Evolutionary conservation across 2,329 filamentous ascomycete species (phyloP), one percentile per base, ranked within the genome.

Genomic region (Ophiognomonia clavigignenti-juglandacearum): DNA sequence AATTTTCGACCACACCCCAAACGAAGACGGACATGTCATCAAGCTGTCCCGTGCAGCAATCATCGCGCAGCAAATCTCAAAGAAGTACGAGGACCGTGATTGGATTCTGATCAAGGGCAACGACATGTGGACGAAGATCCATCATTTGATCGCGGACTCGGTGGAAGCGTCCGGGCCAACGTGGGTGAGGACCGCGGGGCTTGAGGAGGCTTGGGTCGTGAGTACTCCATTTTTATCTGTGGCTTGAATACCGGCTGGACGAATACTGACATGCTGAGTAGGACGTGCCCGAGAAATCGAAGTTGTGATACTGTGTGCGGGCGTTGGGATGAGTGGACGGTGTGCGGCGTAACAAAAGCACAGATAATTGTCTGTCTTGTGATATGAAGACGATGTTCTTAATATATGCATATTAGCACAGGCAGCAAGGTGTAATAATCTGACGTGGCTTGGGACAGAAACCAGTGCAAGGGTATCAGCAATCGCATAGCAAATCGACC

Each of bases 1-100:
- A 9, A 61, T 82, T 16, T 70, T 73, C 49, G 51, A 53, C 9
- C 59, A 77, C 27, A 26, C 18, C 14, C n/a, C n/a, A 4, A 59
- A 74, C 0, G 91, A 96, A 55, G 90, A 96, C 63, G 90, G 91
- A 0, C 92, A 97, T 65, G 74, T 81, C 9, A 73, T 83, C 45
- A 96, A 96, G 64, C 67, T 95, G 5, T 72, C 84, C 7, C 72
- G 90, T 26, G 83, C 88, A 2, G 63, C 93, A 16, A 76, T 77
- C 4, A 66, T 89, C 56, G 88, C 80, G 1, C 72, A 84, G 61
- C 61, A 71, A 26, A 58, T 75, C 1, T 76, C 73, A 43, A 57
- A 60, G 54, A 61, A 63, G 34, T 85, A 69, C 54, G 57, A 61
- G 11, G 62, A 69, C 20, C 67, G 61, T 46, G 64, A 72, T 3